Percentiles rank a stretch among this genome's conserved stretches.
These are phyloP conservation scores for Cyberlindnera bimundalis DNA, from an alignment of 805 yeast species.

Conservation along the genomic window DNA sequence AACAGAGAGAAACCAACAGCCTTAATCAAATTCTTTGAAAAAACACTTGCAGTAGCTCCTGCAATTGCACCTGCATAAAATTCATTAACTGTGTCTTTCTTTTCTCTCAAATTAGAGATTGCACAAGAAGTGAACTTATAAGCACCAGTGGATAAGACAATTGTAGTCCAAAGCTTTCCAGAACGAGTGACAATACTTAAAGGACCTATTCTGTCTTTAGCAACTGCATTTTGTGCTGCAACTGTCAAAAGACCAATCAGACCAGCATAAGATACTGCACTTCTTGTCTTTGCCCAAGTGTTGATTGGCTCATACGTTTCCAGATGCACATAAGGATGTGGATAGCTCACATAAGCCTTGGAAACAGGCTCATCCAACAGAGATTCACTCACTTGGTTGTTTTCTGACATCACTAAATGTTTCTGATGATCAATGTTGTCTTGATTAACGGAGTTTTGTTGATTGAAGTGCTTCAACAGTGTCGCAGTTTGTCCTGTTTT, in stretches of 20 bases:
- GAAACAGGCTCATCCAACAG: constrained; percentile 1
- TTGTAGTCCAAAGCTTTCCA: constrained; percentile 34
- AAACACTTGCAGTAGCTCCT: constrained; percentile 39
- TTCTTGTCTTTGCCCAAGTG: constrained; percentile 47
- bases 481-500: too few relatives aligned
- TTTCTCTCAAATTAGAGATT: constrained; percentile 57
- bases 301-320: constrained; percentile 55
- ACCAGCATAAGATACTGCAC: constrained; percentile 42
- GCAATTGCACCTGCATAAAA: constrained; percentile 45
- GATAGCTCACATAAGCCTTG: constrained; percentile 19
- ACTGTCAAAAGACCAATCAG: constrained; percentile 47
- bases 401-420: background rate
- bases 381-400: background rate
- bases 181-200: constrained; percentile 30
- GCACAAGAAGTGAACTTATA: constrained; percentile 40
- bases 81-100: constrained; percentile 59
- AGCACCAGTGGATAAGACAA: constrained; percentile 50
- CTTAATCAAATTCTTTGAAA: constrained; percentile 34
- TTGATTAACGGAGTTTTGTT: too few relatives aligned
- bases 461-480: too few relatives aligned
- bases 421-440: too few relatives aligned
- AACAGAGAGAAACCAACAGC: constrained; percentile 45
- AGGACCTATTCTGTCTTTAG: constrained; percentile 39
- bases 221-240: constrained; percentile 43
- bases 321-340: constrained; percentile 21